A percentile compares a stretch with the other conserved stretches of the same genome.
Conservation (phyloP, 306 rosid species). For the Castanospermum australe region DNA sequence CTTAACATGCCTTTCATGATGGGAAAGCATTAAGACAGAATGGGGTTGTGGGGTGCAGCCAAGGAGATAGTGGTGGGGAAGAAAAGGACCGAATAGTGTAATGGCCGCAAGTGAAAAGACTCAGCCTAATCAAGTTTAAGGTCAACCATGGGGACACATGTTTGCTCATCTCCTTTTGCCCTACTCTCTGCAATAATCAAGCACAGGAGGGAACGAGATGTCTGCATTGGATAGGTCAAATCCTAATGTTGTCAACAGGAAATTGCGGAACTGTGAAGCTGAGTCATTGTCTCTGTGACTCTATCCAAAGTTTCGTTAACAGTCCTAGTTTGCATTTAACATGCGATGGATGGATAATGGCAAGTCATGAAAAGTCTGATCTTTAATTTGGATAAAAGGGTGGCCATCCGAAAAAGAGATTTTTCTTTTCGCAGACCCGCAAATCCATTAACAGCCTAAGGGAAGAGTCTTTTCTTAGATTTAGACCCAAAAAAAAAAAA, state of each 20-base stretch:
- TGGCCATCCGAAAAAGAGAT: constrained; percentile 24
- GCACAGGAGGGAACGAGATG: neutral
- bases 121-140: constrained; percentile 30
- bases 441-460: neutral
- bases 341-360: constrained; percentile 2
- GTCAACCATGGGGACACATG: constrained; percentile 26
- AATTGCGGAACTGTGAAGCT: constrained; percentile 26
- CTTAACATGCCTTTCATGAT: constrained; percentile 18
- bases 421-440: neutral
- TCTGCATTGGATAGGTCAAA: neutral
- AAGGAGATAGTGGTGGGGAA: constrained; percentile 28
- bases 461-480: neutral
- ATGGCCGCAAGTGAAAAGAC: neutral
- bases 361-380: neutral
- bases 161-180: constrained; percentile 16
- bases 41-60: constrained; percentile 31
- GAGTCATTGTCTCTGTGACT: constrained; percentile 46
- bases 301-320: constrained; percentile 33
- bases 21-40: neutral
- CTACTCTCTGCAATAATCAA: constrained; percentile 11
- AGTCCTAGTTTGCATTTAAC: neutral
- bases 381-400: neutral
- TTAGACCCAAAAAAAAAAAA: too few relatives aligned
- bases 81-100: constrained; percentile 17
- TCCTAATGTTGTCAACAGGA: constrained; percentile 26